Base-by-base conservation (phyloP, 768 basidiomycete genomes). In the Tylopilus sp. region DNA sequence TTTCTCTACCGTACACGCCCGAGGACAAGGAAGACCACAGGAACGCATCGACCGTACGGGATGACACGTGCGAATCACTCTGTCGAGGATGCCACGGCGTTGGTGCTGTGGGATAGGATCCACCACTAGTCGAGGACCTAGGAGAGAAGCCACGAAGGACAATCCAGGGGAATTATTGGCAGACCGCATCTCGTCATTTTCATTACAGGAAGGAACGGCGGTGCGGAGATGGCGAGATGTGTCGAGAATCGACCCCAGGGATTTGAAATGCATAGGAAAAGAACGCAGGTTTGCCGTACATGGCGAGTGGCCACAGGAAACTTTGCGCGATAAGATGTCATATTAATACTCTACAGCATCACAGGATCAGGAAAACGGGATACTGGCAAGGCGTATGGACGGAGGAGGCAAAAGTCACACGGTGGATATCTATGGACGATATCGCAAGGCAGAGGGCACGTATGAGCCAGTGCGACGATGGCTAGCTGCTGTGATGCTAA, bases 141-240 rank as follows among this genome's bases (percentile, higher is more conserved):
- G 63, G 60, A 67, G 43, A 56, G 60, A 67, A 64, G 65, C 26
- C 36, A 19, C 8, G 52, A 61, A 56, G 53, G 59, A 44, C 61
- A 45, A 64, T 62, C 56, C 53, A 61, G 64, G 59, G 42, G 40
- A 52, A 42, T 48, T 53, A n/a, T 52, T 50, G 33, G 44, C 52
- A 45, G 30, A 13, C 61, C 49, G 46, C 16, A 48, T 66, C 61
- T 60, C 63, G 63, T 66, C 41, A 65, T 53, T 62, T 47, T 66
- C 64, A 63, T 66, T 58, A 55, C 58, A 41, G 30, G 53, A 40
- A 44, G 51, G 49, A 47, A 64, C 53, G 61, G 62, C 45, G 48
- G 36, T 62, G 62, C 59, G 64, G 62, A 67, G 57, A 65, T 64
- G 65, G 61, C 42, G 30, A 52, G 60, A 65, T 53, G 54, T 16